phyloP scores from a whole-genome alignment of 2,329 filamentous ascomycete species.

The Biscogniauxia marginata region DNA sequence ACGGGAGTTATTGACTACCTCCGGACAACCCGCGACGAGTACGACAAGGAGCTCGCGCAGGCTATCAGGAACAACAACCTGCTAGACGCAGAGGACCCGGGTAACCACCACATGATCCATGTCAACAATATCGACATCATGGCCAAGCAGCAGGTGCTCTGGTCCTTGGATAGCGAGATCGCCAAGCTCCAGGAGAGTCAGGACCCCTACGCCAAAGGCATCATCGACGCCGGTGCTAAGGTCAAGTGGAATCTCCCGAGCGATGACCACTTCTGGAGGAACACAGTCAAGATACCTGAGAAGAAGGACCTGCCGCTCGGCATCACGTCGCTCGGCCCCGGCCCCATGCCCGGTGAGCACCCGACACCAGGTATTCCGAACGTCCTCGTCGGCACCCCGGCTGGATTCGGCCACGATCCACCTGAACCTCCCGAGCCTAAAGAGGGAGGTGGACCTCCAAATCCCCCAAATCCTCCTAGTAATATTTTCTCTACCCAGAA shows the following conservation, averaged over 20 bases:
- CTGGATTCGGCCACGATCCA: slow-evolving; percentile 4
- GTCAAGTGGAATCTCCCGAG: slow-evolving; percentile 6
- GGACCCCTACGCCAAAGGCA: slow-evolving; percentile 2
- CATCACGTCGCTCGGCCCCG: slow-evolving; percentile 13
- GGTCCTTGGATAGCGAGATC: slow-evolving; percentile 19
- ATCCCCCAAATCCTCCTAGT: neutral
- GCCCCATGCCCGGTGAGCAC: slow-evolving; percentile 21
- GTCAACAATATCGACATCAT: slow-evolving; percentile 25
- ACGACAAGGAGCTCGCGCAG: slow-evolving; percentile 4
- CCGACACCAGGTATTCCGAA: slow-evolving; percentile 8
- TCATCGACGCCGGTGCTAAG: slow-evolving; percentile 4
- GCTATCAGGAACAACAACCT: slow-evolving; percentile 3
- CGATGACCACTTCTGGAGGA: slow-evolving; percentile 2
- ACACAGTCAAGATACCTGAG: slow-evolving; percentile 8
- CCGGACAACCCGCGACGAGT: neutral
- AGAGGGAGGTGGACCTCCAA: neutral
- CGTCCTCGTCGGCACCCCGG: slow-evolving; percentile 19
- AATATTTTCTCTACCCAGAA: too few relatives aligned
- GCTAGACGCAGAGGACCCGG: slow-evolving; percentile 21
- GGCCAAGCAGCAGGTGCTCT: slow-evolving; percentile 20
- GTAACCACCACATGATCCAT: slow-evolving; percentile 11
- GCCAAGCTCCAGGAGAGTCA: slow-evolving; percentile 5
- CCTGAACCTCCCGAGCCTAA: neutral
- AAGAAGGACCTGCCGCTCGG: slow-evolving; percentile 11
- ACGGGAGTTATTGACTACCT: slow-evolving; percentile 2